A percentile compares a stretch with the other conserved stretches of the same genome.
These are phyloP conservation scores for Vigna trinervia DNA, from an alignment of 306 rosid genomes.

Conservation along the genomic window DNA sequence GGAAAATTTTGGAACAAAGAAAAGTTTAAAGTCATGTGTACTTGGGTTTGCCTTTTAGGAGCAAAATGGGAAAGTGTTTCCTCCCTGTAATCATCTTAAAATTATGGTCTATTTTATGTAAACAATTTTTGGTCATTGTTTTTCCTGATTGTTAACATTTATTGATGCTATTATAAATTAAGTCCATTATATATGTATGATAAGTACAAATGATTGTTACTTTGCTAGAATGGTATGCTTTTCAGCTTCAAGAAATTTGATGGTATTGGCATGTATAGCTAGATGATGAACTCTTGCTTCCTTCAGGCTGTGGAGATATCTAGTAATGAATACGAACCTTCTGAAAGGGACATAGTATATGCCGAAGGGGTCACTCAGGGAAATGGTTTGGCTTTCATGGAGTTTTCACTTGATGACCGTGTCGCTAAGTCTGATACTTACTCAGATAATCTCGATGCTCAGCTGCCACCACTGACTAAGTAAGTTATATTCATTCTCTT, in stretches of 20 bases:
- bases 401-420: slow-evolving; percentile 91
- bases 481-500: slow-evolving; percentile 47
- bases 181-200: slow-evolving; percentile 19
- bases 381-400: slow-evolving; percentile 96
- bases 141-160: slow-evolving; percentile 17
- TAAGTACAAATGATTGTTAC: neutral
- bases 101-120: slow-evolving; percentile 1
- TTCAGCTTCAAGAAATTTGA: neutral
- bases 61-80: neutral
- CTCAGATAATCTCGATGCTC: slow-evolving; percentile 84
- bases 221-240: slow-evolving; percentile 31
- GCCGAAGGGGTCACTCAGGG: slow-evolving; percentile 99
- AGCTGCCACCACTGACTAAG: slow-evolving; percentile 75
- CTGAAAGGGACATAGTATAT: slow-evolving; percentile 86
- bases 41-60: slow-evolving; percentile 3
- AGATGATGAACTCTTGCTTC: slow-evolving; percentile 34
- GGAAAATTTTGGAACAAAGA: neutral
- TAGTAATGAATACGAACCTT: slow-evolving; percentile 96
- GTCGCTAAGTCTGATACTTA: slow-evolving; percentile 81
- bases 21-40: slow-evolving; percentile 3
- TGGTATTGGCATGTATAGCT: slow-evolving; percentile 29
- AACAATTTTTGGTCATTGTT: neutral
- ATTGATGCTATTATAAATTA: neutral
- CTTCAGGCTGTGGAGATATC: slow-evolving; percentile 95
- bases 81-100: neutral